Evolutionary conservation across 495 filamentous ascomycete species (phyloP), one percentile per base, ranked within the genome.

Genomic region (Parachaetomium inaequale): DNA sequence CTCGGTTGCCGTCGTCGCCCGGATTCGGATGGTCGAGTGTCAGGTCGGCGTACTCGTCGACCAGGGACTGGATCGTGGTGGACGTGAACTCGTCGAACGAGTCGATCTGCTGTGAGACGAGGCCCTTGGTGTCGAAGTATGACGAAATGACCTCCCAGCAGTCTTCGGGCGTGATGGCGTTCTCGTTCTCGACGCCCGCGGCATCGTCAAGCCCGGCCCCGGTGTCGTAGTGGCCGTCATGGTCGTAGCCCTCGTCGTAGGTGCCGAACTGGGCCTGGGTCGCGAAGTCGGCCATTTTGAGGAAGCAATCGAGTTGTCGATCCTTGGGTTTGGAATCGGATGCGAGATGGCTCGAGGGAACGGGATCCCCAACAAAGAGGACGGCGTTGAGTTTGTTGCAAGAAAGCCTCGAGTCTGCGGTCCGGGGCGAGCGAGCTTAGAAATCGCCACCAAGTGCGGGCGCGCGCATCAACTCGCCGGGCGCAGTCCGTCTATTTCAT

Each of bases 1-100:
- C 85, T 63, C 90, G 83, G 68, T 90, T 91, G 10, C 62, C 55
- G 87, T 89, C 67, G 82, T 79, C 60, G 76, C 77, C 29, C 81
- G 92, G 89, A 42, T 89, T 83, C 55, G 91, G 89, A 71, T 96
- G 91, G 66, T 98, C 95, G 60, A 98, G 84, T 23, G 88, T 91
- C 51, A 98, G 85, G 61, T 88, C 82, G 36, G 88, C 88, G 70
- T 96, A 92, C 71, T 98, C 94, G 58, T 89, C 85, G 28, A 98
- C 86, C 57, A 98, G 82, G 63, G 96, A 90, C 66, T 96, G 91
- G 78, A 98, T 93, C 0, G 94, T 96, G 4, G 88, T 90, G 36
- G 85, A 84, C 51, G 93, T 88, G 70, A 99, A 99, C 70, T 97
- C 92, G 78, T 99, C 90, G 79, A 96, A 99, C 3, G 94, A 99